Conservation (phyloP, 2,329 filamentous ascomycete species). For the Chalaropsis ovoidea region DNA sequence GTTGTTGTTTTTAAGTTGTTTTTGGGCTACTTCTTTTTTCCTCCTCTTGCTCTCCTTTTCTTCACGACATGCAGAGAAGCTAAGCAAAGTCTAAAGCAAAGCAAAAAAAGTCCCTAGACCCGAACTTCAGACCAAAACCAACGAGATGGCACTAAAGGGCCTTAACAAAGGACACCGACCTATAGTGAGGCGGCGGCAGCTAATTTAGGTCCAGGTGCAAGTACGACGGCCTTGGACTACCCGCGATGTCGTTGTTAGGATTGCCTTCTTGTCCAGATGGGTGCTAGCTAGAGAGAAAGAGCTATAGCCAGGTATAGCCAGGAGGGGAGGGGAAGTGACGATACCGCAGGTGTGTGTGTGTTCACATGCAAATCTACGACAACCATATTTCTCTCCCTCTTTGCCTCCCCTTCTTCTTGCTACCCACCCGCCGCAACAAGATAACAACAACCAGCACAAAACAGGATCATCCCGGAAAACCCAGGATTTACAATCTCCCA, state of each 20-base stretch:
- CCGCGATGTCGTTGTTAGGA: not conserved
- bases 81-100: too few species aligned
- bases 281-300: not conserved
- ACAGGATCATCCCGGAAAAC: conserved; percentile 1
- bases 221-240: conserved; percentile 1
- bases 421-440: not conserved
- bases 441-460: not conserved
- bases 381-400: not conserved
- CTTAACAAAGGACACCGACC: not conserved
- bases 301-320: not conserved
- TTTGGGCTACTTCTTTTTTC: too few species aligned
- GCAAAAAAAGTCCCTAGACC: not conserved
- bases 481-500: conserved; percentile 9
- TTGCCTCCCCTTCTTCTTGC: not conserved
- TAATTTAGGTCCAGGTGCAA: conserved; percentile 1
- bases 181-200: not conserved
- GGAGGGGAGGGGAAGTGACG: not conserved
- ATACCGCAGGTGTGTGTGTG: not conserved
- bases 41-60: not conserved
- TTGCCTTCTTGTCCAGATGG: not conserved
- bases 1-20: not conserved
- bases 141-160: conserved; percentile 5
- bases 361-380: not conserved
- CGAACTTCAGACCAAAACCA: not conserved
- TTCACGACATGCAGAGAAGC: not conserved